Conservation (phyloP, 2,329 filamentous ascomycete species). For the Scolecobasidium constrictum region DNA sequence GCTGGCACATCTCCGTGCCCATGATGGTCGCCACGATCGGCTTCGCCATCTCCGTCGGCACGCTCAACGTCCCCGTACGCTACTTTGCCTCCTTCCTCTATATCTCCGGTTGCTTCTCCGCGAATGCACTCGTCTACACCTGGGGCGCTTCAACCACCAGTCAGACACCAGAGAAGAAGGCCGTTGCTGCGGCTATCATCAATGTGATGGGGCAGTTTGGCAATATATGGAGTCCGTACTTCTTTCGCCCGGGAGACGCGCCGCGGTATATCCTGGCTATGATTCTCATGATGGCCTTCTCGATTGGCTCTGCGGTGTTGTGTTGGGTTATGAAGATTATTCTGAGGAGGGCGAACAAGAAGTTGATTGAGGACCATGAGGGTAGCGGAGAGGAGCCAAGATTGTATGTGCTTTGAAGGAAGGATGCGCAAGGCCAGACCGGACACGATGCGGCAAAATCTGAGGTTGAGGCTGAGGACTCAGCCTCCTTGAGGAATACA, state of each 20-base stretch:
- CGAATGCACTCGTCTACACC: conserved; percentile 19
- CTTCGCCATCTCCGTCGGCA: conserved; percentile 19
- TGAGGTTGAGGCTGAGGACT: too few species aligned
- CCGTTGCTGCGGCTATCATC: conserved; percentile 10
- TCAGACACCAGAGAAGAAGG: conserved; percentile 10
- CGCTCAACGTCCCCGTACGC: conserved; percentile 19
- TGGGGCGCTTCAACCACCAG: conserved; percentile 15
- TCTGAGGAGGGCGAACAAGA: neutral
- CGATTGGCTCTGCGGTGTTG: neutral
- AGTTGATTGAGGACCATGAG: neutral
- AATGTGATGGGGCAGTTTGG: conserved; percentile 11
- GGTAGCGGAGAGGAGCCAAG: neutral
- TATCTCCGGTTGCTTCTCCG: conserved; percentile 19
- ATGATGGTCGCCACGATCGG: conserved; percentile 20
- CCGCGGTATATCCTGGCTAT: conserved; percentile 10
- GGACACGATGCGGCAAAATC: too few species aligned
- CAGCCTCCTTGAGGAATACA: too few species aligned
- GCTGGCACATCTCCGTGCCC: conserved; percentile 21
- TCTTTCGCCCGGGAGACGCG: conserved; percentile 4
- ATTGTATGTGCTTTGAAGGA: neutral
- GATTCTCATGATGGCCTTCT: neutral
- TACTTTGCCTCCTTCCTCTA: conserved; percentile 24
- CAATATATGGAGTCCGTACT: conserved; percentile 8
- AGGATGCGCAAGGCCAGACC: too few species aligned
- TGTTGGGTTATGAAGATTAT: neutral